A percentile compares a stretch with the other conserved stretches of the same genome.
phyloP scores from a whole-genome alignment of 73 alveolate genomes.

The Tetrahymena thermophila region DNA sequence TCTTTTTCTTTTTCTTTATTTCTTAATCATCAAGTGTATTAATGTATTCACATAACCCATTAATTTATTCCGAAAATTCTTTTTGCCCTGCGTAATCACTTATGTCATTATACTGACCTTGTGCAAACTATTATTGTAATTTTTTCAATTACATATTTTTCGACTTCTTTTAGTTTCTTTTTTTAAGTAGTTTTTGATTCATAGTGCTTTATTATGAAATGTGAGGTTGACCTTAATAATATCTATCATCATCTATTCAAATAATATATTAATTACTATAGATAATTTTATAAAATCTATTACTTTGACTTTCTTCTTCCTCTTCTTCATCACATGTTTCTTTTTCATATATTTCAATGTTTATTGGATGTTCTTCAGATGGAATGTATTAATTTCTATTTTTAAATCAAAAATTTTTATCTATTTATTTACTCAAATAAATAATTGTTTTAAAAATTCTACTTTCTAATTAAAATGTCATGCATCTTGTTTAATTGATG shows the following conservation, averaged over 20 bases:
- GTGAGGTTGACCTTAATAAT: background rate
- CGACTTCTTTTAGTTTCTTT: background rate
- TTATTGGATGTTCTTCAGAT: background rate
- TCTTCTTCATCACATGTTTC: background rate
- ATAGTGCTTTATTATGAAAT: background rate
- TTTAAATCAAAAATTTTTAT: background rate
- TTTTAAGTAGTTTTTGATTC: background rate
- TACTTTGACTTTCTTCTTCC: background rate
- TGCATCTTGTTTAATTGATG: background rate
- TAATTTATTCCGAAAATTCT: background rate
- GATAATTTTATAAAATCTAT: background rate
- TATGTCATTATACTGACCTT: background rate
- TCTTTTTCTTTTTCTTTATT: background rate
- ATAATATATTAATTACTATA: background rate
- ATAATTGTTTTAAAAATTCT: background rate
- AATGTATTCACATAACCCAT: background rate
- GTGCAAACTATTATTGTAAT: background rate
- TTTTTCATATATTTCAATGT: background rate
- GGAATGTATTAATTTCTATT: background rate
- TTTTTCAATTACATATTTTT: background rate
- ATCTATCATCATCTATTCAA: background rate
- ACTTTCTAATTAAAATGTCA: background rate
- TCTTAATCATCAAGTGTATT: background rate
- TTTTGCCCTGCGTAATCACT: background rate
- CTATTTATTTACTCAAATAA: background rate